Conservation (phyloP, 2,329 filamentous ascomycete genomes). For the Didymella lethalis region DNA sequence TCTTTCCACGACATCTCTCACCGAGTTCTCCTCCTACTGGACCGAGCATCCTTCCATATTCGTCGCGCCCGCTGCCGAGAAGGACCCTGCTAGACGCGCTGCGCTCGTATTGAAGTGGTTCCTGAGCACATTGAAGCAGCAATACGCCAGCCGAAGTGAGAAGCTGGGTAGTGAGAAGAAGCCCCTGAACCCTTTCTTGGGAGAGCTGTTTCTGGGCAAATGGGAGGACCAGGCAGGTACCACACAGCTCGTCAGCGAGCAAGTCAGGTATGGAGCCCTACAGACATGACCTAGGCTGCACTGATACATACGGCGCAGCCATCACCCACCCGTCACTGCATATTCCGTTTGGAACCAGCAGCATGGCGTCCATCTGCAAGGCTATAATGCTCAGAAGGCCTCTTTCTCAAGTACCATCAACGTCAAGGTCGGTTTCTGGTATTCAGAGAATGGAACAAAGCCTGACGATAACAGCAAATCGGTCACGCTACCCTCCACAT, state of each 20-base stretch:
- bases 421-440: constrained; percentile 65
- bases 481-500: constrained; percentile 86
- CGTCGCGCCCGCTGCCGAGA: constrained; percentile 79
- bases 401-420: constrained; percentile 94
- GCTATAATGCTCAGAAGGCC: constrained; percentile 96
- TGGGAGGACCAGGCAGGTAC: constrained; percentile 86
- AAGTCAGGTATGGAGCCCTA: constrained; percentile 71
- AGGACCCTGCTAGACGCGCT: constrained; percentile 81
- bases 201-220: constrained; percentile 89
- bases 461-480: constrained; percentile 65
- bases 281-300: background rate
- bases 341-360: constrained; percentile 90
- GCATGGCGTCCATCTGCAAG: constrained; percentile 76
- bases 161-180: constrained; percentile 93
- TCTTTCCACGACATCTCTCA: constrained; percentile 62
- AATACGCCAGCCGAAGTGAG: constrained; percentile 79
- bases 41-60: constrained; percentile 70
- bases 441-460: background rate
- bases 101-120: constrained; percentile 96
- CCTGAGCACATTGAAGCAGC: constrained; percentile 88
- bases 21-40: constrained; percentile 66
- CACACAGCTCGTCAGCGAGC: constrained; percentile 89
- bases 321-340: constrained; percentile 93
- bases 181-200: constrained; percentile 93
- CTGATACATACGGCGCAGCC: constrained; percentile 55